Conservation (phyloP, 140 eudicot genomes). For the Stevia rebaudiana region DNA sequence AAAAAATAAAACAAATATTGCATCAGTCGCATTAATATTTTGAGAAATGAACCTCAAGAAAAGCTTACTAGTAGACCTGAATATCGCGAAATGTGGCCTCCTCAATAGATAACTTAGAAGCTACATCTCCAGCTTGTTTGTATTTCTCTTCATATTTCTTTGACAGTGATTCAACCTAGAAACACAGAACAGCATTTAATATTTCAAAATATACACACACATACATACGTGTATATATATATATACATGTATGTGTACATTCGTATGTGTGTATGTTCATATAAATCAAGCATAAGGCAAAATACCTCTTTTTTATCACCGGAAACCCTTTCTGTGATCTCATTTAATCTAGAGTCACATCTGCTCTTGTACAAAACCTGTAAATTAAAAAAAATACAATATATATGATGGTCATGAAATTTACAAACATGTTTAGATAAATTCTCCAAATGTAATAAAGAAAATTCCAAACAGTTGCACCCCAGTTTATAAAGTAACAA, state of each 20-base stretch:
- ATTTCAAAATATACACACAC: neutral
- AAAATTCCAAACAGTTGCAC: neutral
- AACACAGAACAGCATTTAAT: slow-evolving; percentile 18
- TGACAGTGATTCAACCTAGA: slow-evolving; percentile 72
- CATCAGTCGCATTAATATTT: neutral
- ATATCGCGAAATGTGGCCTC: slow-evolving; percentile 98
- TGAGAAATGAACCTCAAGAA: neutral
- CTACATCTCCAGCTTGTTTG: slow-evolving; percentile 93
- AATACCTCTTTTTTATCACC: slow-evolving; percentile 86
- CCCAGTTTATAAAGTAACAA: slow-evolving; percentile 1
- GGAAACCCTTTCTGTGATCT: slow-evolving; percentile 71
- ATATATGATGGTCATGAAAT: neutral
- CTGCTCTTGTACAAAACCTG: slow-evolving; percentile 94
- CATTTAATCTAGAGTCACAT: slow-evolving; percentile 81
- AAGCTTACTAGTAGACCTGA: slow-evolving; percentile 46
- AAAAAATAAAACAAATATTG: neutral
- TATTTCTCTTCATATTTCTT: slow-evolving; percentile 94
- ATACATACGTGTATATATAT: neutral
- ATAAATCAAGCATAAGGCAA: neutral
- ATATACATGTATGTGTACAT: neutral
- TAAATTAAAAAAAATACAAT: slow-evolving; percentile 17
- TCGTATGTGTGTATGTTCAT: neutral
- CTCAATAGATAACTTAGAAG: slow-evolving; percentile 76
- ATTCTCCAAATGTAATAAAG: neutral
- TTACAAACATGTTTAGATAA: slow-evolving; percentile 3